A percentile compares a stretch with the other conserved stretches of the same genome.
Conservation (phyloP, 169 alveolate genomes). For the Plasmodium reichenowi region DNA sequence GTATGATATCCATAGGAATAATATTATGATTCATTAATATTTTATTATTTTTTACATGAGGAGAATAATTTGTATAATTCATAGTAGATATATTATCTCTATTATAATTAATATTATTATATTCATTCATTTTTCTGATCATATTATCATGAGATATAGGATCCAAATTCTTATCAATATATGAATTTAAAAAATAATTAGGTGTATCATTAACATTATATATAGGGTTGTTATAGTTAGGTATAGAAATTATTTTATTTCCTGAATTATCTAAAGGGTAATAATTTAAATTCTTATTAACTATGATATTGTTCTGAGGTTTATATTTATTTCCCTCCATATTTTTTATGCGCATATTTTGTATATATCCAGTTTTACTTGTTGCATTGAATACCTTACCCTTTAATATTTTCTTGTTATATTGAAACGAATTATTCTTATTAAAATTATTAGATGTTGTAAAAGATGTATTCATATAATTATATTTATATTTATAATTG, state of each 20-base stretch:
- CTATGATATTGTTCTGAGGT: neutral
- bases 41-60: slow-evolving; percentile 4
- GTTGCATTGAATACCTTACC: neutral
- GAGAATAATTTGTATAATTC: neutral
- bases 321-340: slow-evolving; percentile 10
- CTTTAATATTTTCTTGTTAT: slow-evolving; percentile 2
- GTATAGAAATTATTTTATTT: slow-evolving; percentile 1
- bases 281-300: neutral
- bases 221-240: slow-evolving; percentile 2
- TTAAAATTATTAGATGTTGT: neutral
- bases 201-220: slow-evolving; percentile 12
- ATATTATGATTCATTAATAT: neutral
- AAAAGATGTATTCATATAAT: slow-evolving; percentile 5
- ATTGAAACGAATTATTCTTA: neutral
- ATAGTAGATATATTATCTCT: neutral
- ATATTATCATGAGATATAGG: slow-evolving; percentile 7
- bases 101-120: slow-evolving; percentile 6
- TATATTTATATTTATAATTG: slow-evolving; percentile 23
- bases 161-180: neutral
- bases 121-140: neutral
- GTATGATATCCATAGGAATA: slow-evolving; percentile 18
- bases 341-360: neutral
- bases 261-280: neutral
- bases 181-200: neutral
- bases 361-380: neutral